Percentiles rank a stretch among this genome's conserved stretches.
Conservation (phyloP, 169 alveolate species). For the Pseudocohnilembus persalinus region DNA sequence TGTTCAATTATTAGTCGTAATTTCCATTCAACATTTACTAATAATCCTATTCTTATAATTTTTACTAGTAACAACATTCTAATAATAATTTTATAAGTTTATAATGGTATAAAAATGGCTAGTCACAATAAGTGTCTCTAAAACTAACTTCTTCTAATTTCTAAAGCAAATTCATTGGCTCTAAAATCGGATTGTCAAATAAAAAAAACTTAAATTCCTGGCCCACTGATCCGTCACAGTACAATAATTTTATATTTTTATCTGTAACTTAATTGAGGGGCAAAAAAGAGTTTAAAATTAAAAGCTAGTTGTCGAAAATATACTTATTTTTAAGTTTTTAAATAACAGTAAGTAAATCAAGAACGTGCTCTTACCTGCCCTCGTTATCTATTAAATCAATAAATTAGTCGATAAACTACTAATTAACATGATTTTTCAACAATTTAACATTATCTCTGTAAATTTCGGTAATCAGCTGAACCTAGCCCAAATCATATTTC, state of each 20-base stretch:
- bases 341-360: constrained; percentile 24
- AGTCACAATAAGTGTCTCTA: constrained; percentile 48
- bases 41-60: background rate
- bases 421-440: constrained; percentile 20
- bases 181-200: constrained; percentile 14
- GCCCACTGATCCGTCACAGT: constrained; percentile 29
- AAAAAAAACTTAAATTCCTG: constrained; percentile 19
- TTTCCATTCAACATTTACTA: background rate
- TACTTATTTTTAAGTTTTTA: constrained; percentile 22
- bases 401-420: constrained; percentile 12
- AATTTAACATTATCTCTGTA: constrained; percentile 25
- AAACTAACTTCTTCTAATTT: constrained; percentile 35
- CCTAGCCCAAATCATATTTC: constrained; percentile 36
- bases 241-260: constrained; percentile 22
- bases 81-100: constrained; percentile 23
- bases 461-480: constrained; percentile 21
- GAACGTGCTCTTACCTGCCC: constrained; percentile 32
- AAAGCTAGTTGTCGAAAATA: constrained; percentile 36
- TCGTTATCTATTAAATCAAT: constrained; percentile 34
- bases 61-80: constrained; percentile 23
- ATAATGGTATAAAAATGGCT: constrained; percentile 35
- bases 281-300: constrained; percentile 29
- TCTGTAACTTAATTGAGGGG: constrained; percentile 26
- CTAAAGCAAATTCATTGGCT: background rate
- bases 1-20: background rate